phyloP scores from a whole-genome alignment of 106 monocot genomes.

The Acanthochlamys bracteata region DNA sequence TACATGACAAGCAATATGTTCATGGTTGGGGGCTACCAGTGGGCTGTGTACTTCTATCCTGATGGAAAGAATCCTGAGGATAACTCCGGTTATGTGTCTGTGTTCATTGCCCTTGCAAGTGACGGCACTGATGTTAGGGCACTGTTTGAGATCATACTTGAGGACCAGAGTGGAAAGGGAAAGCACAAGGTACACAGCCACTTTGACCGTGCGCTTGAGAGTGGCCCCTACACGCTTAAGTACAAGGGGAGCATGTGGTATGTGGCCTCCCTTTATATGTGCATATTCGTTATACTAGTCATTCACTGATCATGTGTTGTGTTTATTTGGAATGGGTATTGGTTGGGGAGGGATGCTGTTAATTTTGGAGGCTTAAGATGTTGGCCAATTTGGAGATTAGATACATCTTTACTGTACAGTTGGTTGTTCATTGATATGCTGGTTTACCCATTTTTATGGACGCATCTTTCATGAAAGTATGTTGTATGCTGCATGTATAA shows the following conservation, averaged over 20 bases:
- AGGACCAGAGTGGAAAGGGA: slow-evolving; percentile 61
- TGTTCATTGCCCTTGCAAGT: slow-evolving; percentile 55
- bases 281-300: neutral
- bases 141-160: slow-evolving; percentile 53
- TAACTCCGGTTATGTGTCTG: slow-evolving; percentile 52
- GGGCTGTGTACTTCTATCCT: slow-evolving; percentile 75
- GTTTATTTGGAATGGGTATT: neutral
- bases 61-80: slow-evolving; percentile 80
- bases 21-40: slow-evolving; percentile 57
- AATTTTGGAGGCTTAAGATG: too few relatives aligned
- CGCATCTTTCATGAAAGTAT: too few relatives aligned
- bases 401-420: too few relatives aligned
- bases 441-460: too few relatives aligned
- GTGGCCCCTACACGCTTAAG: slow-evolving; percentile 55
- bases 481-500: too few relatives aligned
- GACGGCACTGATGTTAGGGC: slow-evolving; percentile 68
- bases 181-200: slow-evolving; percentile 70
- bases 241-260: slow-evolving; percentile 70
- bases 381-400: too few relatives aligned
- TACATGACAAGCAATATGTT: slow-evolving; percentile 62
- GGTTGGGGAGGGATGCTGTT: neutral
- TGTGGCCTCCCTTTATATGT: neutral
- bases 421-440: too few relatives aligned
- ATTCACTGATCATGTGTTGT: neutral
- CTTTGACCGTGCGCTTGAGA: slow-evolving; percentile 47